These are phyloP conservation scores for Byssothecium circinans DNA, from an alignment of 2,329 filamentous ascomycete genomes.

Conservation along the genomic window DNA sequence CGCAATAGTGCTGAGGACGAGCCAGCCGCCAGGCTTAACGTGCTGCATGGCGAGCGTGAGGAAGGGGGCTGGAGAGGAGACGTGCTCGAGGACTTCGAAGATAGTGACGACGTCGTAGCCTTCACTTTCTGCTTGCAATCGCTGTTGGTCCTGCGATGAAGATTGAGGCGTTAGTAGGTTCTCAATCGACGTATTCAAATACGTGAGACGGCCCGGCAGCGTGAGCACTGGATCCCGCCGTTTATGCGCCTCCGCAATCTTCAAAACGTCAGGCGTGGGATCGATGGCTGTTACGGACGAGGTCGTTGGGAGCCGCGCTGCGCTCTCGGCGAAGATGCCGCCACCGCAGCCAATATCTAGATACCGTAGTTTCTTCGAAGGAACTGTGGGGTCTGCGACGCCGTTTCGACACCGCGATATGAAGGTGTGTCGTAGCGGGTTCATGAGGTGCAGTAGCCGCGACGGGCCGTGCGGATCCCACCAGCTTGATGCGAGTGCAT, in stretches of 20 bases:
- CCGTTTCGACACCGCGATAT: slow-evolving; percentile 67
- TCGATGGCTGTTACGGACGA: slow-evolving; percentile 73
- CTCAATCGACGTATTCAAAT: slow-evolving; percentile 78
- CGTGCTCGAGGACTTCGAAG: slow-evolving; percentile 96
- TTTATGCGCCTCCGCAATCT: slow-evolving; percentile 75
- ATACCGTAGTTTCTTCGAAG: slow-evolving; percentile 61
- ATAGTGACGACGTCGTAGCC: slow-evolving; percentile 78
- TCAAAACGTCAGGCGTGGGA: slow-evolving; percentile 71
- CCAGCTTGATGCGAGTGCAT: slow-evolving; percentile 88
- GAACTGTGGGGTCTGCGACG: slow-evolving; percentile 30
- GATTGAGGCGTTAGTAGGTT: slow-evolving; percentile 50
- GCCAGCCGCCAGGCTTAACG: slow-evolving; percentile 88
- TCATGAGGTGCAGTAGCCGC: slow-evolving; percentile 94
- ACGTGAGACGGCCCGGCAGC: slow-evolving; percentile 61
- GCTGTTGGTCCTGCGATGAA: background rate
- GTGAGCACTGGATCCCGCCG: slow-evolving; percentile 70
- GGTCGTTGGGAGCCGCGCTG: slow-evolving; percentile 68
- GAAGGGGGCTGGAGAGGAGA: slow-evolving; percentile 74
- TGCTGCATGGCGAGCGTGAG: slow-evolving; percentile 71
- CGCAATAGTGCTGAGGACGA: slow-evolving; percentile 90
- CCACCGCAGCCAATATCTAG: slow-evolving; percentile 95
- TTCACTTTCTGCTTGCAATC: too few species aligned
- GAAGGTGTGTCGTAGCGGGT: slow-evolving; percentile 92
- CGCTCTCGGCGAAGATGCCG: slow-evolving; percentile 91
- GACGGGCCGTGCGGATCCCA: slow-evolving; percentile 96